A percentile compares a stretch with the other conserved stretches of the same genome.
These are phyloP conservation scores for Phytophthora pini DNA, from an alignment of 352 stramenopile species.

Conservation along the genomic window DNA sequence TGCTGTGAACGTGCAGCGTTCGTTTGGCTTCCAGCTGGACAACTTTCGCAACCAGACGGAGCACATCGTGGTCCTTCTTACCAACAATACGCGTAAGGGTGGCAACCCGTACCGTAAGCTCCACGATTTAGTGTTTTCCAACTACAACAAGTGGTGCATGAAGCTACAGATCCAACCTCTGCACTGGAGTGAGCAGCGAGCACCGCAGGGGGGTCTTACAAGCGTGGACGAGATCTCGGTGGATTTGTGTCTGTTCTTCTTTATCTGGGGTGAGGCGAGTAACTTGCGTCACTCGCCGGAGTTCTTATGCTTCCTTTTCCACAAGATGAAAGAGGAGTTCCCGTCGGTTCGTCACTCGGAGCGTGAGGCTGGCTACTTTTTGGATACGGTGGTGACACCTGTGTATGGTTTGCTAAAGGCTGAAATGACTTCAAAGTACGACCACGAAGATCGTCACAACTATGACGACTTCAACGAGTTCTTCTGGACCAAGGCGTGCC, in stretches of 20 bases:
- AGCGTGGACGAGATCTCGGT: constrained; percentile 90
- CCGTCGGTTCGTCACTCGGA: constrained; percentile 68
- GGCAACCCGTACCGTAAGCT: constrained; percentile 85
- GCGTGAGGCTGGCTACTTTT: constrained; percentile 95
- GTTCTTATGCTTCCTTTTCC: constrained; percentile 98
- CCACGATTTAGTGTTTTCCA: constrained; percentile 85
- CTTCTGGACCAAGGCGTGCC: constrained; percentile 97
- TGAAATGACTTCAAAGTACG: constrained; percentile 90
- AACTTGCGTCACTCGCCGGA: constrained; percentile 98
- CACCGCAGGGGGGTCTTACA: constrained; percentile 82
- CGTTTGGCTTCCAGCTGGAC: constrained; percentile 85
- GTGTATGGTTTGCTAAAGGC: constrained; percentile 91
- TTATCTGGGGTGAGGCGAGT: constrained; percentile 98
- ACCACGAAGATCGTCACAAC: constrained; percentile 96
- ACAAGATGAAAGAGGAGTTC: constrained; percentile 93
- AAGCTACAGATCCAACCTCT: constrained; percentile 81
- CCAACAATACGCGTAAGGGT: constrained; percentile 89
- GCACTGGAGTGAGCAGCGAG: constrained; percentile 71
- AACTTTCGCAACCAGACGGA: constrained; percentile 97
- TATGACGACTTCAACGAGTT: constrained; percentile 99
- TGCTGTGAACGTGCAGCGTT: constrained; percentile 85
- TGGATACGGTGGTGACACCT: constrained; percentile 97
- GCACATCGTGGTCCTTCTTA: constrained; percentile 96
- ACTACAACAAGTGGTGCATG: constrained; percentile 90
- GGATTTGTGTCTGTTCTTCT: constrained; percentile 96